These are phyloP conservation scores for Fraxinus quadrangulata DNA, from an alignment of 257 asterid genomes.

Conservation along the genomic window DNA sequence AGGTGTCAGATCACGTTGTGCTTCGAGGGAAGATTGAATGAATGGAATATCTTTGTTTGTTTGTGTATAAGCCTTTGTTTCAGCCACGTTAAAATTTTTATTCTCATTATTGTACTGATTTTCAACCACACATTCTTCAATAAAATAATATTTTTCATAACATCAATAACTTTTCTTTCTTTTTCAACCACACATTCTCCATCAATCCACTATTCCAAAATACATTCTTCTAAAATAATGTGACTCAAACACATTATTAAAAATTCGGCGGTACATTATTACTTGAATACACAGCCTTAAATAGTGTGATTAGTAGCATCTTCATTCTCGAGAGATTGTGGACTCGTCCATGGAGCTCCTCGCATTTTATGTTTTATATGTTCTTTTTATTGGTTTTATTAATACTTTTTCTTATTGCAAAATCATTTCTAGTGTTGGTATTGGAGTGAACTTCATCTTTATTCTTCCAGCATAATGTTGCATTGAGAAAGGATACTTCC, in stretches of 20 bases:
- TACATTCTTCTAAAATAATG: no score
- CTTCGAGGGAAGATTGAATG: neutral
- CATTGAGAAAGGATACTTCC: neutral
- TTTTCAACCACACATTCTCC: no score
- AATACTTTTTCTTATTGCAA: neutral
- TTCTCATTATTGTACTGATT: no score
- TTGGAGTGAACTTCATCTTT: neutral
- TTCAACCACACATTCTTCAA: no score
- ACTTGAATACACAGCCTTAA: neutral
- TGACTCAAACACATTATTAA: no score
- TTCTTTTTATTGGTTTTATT: no score
- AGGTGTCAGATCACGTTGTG: neutral
- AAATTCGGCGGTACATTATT: neutral
- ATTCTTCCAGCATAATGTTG: neutral
- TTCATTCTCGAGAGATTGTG: neutral
- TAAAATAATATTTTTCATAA: no score
- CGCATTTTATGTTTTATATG: neutral
- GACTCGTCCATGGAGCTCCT: neutral
- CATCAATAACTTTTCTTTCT: no score
- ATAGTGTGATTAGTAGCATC: no score
- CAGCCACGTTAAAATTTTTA: no score
- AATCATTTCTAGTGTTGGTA: neutral
- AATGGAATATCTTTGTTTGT: neutral
- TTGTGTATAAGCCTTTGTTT: no score
- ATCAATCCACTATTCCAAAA: no score